A percentile compares a stretch with the other conserved stretches of the same genome.
Evolutionary conservation across 2,329 filamentous ascomycete genomes (phyloP).

Genomic region (Penicillium expansum): DNA sequence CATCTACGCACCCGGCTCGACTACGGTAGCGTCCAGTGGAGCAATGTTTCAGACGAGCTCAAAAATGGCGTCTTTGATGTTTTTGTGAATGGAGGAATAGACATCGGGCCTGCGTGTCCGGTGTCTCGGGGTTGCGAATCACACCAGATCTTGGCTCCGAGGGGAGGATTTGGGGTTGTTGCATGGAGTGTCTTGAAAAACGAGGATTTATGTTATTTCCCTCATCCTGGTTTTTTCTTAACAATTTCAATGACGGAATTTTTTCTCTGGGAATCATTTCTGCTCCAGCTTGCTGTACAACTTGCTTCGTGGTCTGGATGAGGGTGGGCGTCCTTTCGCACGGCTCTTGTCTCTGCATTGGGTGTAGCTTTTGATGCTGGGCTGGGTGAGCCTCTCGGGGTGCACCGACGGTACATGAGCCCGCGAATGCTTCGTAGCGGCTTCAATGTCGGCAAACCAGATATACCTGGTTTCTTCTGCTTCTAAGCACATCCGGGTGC

Average conservation of each 20-base stretch:
- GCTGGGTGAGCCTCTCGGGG: not conserved
- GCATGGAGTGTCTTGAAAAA: conserved; percentile 33
- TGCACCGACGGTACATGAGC: not conserved
- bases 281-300: not conserved
- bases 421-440: not conserved
- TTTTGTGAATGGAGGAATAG: conserved; percentile 19
- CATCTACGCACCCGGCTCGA: conserved; percentile 31
- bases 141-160: conserved; percentile 22
- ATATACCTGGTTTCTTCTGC: not conserved
- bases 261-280: conserved; percentile 22
- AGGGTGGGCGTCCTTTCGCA: not conserved
- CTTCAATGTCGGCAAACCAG: not conserved
- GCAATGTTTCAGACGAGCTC: conserved; percentile 21
- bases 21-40: conserved; percentile 20
- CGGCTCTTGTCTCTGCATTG: not conserved
- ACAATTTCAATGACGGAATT: conserved; percentile 35
- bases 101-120: conserved; percentile 10
- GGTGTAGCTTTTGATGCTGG: not conserved
- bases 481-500: not conserved
- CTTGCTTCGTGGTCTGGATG: not conserved
- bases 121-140: conserved; percentile 17
- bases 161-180: conserved; percentile 30
- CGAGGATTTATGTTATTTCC: conserved; percentile 32
- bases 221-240: conserved; percentile 28
- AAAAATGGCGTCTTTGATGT: conserved; percentile 15